These are phyloP conservation scores for Boeremia exigua DNA, from an alignment of 2,329 filamentous ascomycete species.

Conservation along the genomic window DNA sequence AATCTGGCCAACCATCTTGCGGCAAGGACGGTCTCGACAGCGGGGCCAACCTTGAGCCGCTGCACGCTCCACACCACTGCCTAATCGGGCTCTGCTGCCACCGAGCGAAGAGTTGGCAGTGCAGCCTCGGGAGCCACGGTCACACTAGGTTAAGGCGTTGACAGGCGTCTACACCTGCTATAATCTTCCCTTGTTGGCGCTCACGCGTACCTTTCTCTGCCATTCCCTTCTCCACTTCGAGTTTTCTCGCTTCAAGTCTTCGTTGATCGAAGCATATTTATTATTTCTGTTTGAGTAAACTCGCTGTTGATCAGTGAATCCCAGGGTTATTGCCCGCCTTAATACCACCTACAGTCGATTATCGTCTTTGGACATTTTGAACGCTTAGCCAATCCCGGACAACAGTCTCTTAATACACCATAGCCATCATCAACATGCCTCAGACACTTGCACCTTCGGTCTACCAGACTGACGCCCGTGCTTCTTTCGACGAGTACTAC, in stretches of 20 bases:
- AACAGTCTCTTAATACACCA: constrained; percentile 34
- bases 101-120: constrained; percentile 40
- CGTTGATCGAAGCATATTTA: constrained; percentile 55
- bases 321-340: constrained; percentile 44
- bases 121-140: constrained; percentile 39
- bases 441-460: constrained; percentile 55
- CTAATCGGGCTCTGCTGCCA: constrained; percentile 28
- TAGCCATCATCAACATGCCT: constrained; percentile 52
- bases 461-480: constrained; percentile 60
- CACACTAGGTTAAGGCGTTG: constrained; percentile 32
- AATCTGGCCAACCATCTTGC: constrained; percentile 37
- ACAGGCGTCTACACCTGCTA: constrained; percentile 43
- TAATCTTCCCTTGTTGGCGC: constrained; percentile 41
- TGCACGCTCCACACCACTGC: constrained; percentile 35
- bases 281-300: constrained; percentile 31
- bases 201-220: constrained; percentile 36
- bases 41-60: constrained; percentile 47
- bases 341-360: constrained; percentile 38
- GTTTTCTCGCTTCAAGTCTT: constrained; percentile 40
- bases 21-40: constrained; percentile 32
- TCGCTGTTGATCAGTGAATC: constrained; percentile 53
- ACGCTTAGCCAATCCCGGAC: constrained; percentile 19
- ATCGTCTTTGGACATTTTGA: constrained; percentile 30
- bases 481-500: constrained; percentile 64
- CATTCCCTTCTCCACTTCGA: constrained; percentile 47